Evolutionary conservation across 495 filamentous ascomycete species (phyloP), one percentile per base, ranked within the genome.

Genomic region (Hypoxylon lenormandii): DNA sequence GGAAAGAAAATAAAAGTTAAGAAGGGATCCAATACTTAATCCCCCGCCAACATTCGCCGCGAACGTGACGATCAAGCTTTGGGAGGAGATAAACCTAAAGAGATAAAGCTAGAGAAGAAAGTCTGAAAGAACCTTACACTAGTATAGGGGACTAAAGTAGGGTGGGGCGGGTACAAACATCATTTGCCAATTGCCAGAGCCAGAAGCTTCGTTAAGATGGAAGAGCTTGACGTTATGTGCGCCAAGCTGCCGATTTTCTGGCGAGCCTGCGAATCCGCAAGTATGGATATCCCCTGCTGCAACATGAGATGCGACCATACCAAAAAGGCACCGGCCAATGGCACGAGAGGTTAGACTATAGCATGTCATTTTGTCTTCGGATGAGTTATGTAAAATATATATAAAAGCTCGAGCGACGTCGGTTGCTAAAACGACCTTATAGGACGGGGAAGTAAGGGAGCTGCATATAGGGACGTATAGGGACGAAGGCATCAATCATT

Each of bases 141-240:
- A 47, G 49, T 46, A 22, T 45, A 57, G 36, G n/a, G n/a, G 42
- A 11, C 58, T 53, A 42, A 13, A 42, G 19, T 12, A n/a, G n/a
- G 51, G 57, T 62, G 58, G 58, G 51, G 65, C 12, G 15, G 15
- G 13, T 11, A 10, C n/a, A 38, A 37, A 50, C 36, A 21, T 59
- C 18, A 64, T 70, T 60, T 60, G 60, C 50, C 66, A 64, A 70
- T 64, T 60, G 60, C 50, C 66, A 64, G 65, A 60, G 49, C 60
- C 55, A 43, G 37, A 67, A 13, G 50, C 55, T 61, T 19, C 59
- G 16, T 23, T 8, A 18, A 56, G 1, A 48, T 36, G 1, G 28
- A 40, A 55, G 40, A 55, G 23, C 46, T 28, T 58, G 66, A 69
- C 60, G 60, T 55, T 69, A 69, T 64, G 59, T 64, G 66, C 60